These are phyloP conservation scores for Cyanidiococcus yangmingshanensis DNA, from an alignment of 23 red algal species.

Conservation along the genomic window DNA sequence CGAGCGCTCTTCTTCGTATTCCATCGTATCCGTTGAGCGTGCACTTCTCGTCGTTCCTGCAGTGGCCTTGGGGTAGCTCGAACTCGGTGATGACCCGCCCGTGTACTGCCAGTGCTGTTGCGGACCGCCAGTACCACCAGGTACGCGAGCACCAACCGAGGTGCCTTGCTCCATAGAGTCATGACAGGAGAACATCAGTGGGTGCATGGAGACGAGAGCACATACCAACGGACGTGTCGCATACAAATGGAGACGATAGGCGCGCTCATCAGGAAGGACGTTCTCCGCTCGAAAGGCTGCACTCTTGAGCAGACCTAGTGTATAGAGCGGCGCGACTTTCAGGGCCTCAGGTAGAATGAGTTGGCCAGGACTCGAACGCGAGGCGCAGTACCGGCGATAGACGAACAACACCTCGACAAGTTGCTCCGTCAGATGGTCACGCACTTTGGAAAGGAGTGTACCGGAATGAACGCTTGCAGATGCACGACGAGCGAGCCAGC, in stretches of 20 bases:
- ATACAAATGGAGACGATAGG: slow-evolving; percentile 33
- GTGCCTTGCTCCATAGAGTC: background rate
- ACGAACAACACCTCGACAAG: slow-evolving; percentile 52
- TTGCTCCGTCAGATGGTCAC: slow-evolving; percentile 61
- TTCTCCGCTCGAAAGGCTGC: slow-evolving; percentile 55
- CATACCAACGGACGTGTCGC: slow-evolving; percentile 25
- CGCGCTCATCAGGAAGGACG: slow-evolving; percentile 49
- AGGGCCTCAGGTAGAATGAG: slow-evolving; percentile 83
- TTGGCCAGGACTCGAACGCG: slow-evolving; percentile 49
- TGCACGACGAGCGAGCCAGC: slow-evolving; percentile 51
- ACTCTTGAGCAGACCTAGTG: slow-evolving; percentile 78
- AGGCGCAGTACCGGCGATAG: slow-evolving; percentile 83
- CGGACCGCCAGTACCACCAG: slow-evolving; percentile 45
- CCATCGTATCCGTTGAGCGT: slow-evolving; percentile 32
- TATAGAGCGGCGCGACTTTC: slow-evolving; percentile 68
- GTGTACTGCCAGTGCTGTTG: slow-evolving; percentile 28
- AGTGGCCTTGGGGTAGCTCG: background rate
- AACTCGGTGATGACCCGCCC: slow-evolving; percentile 1
- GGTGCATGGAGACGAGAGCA: slow-evolving; percentile 46
- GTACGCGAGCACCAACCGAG: slow-evolving; percentile 20
- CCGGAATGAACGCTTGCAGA: slow-evolving; percentile 51
- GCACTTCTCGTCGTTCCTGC: background rate
- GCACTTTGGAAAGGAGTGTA: slow-evolving; percentile 49
- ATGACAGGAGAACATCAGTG: slow-evolving; percentile 35
- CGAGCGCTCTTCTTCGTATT: background rate